These are phyloP conservation scores for Gossypium stocksii DNA, from an alignment of 345 rosid genomes.

Conservation along the genomic window DNA sequence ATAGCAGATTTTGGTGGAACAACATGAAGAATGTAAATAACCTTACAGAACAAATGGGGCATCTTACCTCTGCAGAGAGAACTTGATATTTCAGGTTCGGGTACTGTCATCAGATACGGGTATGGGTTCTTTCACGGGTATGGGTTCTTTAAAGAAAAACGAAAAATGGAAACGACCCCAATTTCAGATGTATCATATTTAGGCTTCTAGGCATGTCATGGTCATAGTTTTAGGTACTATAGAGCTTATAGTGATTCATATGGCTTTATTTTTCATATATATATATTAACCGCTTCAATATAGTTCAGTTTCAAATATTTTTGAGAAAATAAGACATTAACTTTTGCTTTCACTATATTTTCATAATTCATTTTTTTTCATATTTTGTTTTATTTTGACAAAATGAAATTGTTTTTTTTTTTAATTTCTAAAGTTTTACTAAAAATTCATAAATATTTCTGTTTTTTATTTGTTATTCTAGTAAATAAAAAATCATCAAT, in stretches of 20 bases:
- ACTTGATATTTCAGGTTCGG: slow-evolving; percentile 30
- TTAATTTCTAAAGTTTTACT: too few relatives aligned
- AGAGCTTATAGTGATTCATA: background rate
- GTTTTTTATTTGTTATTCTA: too few relatives aligned
- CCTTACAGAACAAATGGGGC: slow-evolving; percentile 76
- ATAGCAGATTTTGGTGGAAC: slow-evolving; percentile 65
- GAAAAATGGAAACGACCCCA: background rate
- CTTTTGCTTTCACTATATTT: too few relatives aligned
- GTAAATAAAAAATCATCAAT: too few relatives aligned
- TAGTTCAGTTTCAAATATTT: background rate
- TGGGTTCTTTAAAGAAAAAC: too few relatives aligned
- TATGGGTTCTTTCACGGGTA: too few relatives aligned
- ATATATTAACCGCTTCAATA: background rate
- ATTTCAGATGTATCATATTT: slow-evolving; percentile 17
- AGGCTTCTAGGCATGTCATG: slow-evolving; percentile 16
- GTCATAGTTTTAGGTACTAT: slow-evolving; percentile 6
- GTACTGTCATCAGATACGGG: too few relatives aligned
- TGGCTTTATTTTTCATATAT: background rate
- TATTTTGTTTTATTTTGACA: too few relatives aligned
- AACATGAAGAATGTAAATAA: slow-evolving; percentile 53
- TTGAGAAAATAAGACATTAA: background rate
- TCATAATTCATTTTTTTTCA: too few relatives aligned
- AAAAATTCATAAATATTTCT: too few relatives aligned
- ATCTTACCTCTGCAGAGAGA: slow-evolving; percentile 76
- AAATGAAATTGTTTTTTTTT: too few relatives aligned